Evolutionary conservation across 441 rosid genomes (phyloP), one percentile per base, ranked within the genome.

Genomic region (Francoa sonchifolia): DNA sequence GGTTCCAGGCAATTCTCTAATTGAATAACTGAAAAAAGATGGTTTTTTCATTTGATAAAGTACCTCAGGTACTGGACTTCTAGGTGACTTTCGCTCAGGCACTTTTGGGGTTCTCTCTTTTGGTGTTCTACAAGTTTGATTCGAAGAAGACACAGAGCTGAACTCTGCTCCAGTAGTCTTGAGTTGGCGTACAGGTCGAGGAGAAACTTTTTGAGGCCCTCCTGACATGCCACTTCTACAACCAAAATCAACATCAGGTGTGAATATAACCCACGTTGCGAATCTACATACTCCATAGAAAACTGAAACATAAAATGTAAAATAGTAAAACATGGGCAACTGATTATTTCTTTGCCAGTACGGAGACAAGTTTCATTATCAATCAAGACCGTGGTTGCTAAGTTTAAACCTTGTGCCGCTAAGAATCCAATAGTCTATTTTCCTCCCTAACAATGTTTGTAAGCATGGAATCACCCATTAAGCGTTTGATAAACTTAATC

Each of bases 71-170:
- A 52, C 69, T 8, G 81, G 76, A 30, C 76, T 77, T 48, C 70
- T 57, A 19, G 86, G 92, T 19, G 94, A 80, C 39, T 65, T 76
- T 21, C 89, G 89, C 16, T 79, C 96, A 59, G 57, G 20, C 22
- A 85, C 74, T 61, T 71, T 85, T 17, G 89, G 84, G 58, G 82
- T 85, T 52, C 49, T 76, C 13, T 68, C 86, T 63, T 89, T 89
- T 0, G 79, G 79, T 15, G 84, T 74, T 61, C 63, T 76, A 21
- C 50, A 65, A 9, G 58, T 62, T 5, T 77, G 54, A 42, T 56
- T 71, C n/a, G 78, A 76, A 17, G 98, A 57, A 50, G 90, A 61
- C 15, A 63, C 61, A 4, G 66, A 42, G 28, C 74, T 80, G 1
- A 69, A 19, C 42, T 77, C 87, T 21, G 70, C 27, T 39, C 66